Evolutionary conservation across 768 basidiomycete genomes (phyloP).

Genomic region (Leccinum disarticulatum): DNA sequence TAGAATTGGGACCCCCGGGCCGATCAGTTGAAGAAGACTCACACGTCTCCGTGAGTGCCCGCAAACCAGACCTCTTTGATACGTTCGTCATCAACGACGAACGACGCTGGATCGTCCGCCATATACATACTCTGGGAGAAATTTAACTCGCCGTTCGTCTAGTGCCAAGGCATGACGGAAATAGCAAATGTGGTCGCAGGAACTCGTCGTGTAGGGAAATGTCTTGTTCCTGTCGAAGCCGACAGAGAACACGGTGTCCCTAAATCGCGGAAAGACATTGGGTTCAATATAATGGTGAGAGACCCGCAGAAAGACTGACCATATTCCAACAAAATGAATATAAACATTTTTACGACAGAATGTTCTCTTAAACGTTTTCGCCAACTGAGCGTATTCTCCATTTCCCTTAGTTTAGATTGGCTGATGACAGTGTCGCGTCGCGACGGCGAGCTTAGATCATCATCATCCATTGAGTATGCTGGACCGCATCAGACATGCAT

Average conservation of each 20-base stretch:
- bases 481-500: neutral
- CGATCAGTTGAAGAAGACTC: conserved; percentile 5
- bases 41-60: conserved; percentile 42
- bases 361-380: conserved; percentile 33
- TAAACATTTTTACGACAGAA: conserved; percentile 36
- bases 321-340: conserved; percentile 46
- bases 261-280: conserved; percentile 9
- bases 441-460: conserved; percentile 7
- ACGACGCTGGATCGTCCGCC: conserved; percentile 20
- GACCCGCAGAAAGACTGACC: conserved; percentile 28
- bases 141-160: conserved; percentile 49
- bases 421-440: conserved; percentile 14
- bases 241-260: conserved; percentile 51
- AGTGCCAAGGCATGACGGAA: conserved; percentile 50
- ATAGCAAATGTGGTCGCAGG: conserved; percentile 36
- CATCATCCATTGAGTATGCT: conserved; percentile 34
- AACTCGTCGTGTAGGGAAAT: conserved; percentile 33
- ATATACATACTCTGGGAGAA: conserved; percentile 43
- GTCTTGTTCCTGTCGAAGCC: conserved; percentile 34
- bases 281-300: neutral
- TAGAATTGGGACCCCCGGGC: neutral
- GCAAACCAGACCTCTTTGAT: conserved; percentile 46
- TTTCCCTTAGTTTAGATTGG: conserved; percentile 10
- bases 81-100: conserved; percentile 14
- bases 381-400: conserved; percentile 21